Evolutionary conservation across 177 flowering plant genomes (phyloP), one percentile per base, ranked within the genome.

Genomic region (Vitis hybrid): DNA sequence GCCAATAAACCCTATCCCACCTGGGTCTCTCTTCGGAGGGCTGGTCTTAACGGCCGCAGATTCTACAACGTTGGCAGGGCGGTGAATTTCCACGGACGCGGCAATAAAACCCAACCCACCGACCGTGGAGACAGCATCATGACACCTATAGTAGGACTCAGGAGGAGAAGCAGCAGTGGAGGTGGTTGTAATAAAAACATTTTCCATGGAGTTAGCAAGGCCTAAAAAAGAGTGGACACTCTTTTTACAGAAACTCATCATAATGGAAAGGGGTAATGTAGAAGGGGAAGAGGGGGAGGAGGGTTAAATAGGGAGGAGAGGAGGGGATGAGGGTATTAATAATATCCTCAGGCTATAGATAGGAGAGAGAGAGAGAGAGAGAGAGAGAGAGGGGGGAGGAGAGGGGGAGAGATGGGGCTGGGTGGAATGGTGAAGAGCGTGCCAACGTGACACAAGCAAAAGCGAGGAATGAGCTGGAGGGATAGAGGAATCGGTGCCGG

Each of bases 161-260:
- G 8, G 4, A n/a, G 58, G 56, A 11, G 6, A 0, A 9, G 11
- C 35, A 12, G 15, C 10, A 21, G 52, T 5, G 51, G 52, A 46
- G 16, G 63, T 32, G 57, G 64, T 13, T 55, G 35, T 32, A 40
- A 35, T 46, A 1, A 19, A 12, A 56, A 3, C 12, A 11, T 15
- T 30, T 24, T 56, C 49, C 14, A 18, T 30, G 60, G 40, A 24
- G 59, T n/a, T 63, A 52, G 74, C 2, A 32, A 69, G 51, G 19
- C 65, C 64, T 0, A 81, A 49, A 27, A 81, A 73, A 16, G 81
- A 66, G 72, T 81, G 76, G 19, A 79, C 70, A 32, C 74, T 76
- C 54, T 57, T 78, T 21, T 69, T 78, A 15, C 74, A 81, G 27
- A 81, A 79, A 46, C 65, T 72, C 76, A 72, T 71, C 81, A 76